Evolutionary conservation across 768 basidiomycete species (phyloP).

Genomic region (Tricholoma bakamatsutake): DNA sequence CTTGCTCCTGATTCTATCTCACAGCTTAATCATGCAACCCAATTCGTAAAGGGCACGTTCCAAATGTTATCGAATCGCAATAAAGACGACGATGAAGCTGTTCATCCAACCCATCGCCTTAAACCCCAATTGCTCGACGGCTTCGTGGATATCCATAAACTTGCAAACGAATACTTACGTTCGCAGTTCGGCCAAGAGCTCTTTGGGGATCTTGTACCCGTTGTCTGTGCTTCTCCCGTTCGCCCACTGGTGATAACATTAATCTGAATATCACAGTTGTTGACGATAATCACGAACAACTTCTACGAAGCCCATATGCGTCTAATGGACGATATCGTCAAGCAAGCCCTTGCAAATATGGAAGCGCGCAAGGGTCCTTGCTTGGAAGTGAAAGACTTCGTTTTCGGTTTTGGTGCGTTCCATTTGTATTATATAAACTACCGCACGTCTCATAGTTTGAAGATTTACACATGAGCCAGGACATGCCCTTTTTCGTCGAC

Average conservation of each 20-base stretch:
- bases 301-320: conserved; percentile 14
- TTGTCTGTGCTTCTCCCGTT: background rate
- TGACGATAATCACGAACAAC: conserved; percentile 12
- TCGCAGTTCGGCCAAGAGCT: conserved; percentile 5
- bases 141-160: conserved; percentile 8
- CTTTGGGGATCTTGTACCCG: conserved; percentile 6
- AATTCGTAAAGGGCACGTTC: conserved; percentile 10
- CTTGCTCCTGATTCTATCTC: background rate
- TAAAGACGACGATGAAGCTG: background rate
- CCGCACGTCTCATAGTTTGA: background rate
- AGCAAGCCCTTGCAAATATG: conserved; percentile 11
- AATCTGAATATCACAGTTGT: conserved; percentile 1
- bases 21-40: conserved; percentile 11
- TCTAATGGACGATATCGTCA: conserved; percentile 11
- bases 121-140: conserved; percentile 4
- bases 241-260: background rate
- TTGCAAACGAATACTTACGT: conserved; percentile 14
- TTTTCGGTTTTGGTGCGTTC: conserved; percentile 11
- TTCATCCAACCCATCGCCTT: background rate
- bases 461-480: conserved; percentile 9
- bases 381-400: conserved; percentile 13
- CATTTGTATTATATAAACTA: background rate
- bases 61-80: conserved; percentile 10
- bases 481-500: conserved; percentile 1
- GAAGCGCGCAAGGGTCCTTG: conserved; percentile 3